Percentiles rank a stretch among this genome's conserved stretches.
Conservation (phyloP, 2,329 filamentous ascomycete species). For the Fusarium neocosmosporiellum region DNA sequence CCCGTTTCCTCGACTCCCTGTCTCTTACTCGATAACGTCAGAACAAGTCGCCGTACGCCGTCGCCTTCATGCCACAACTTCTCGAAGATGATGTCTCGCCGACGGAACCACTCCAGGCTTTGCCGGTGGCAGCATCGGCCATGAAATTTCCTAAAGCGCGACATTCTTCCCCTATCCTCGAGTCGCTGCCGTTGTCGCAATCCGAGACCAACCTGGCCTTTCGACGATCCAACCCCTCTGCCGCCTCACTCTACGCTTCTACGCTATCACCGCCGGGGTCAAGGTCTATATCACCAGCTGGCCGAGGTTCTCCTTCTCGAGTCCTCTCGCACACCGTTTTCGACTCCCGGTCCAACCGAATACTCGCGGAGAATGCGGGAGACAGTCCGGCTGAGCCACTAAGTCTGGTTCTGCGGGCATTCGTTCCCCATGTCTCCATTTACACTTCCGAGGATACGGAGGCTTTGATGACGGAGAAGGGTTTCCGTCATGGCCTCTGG, state of each 20-base stretch:
- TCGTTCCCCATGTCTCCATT: constrained; percentile 89
- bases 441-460: constrained; percentile 90
- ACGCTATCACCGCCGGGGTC: constrained; percentile 76
- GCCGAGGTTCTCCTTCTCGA: constrained; percentile 67
- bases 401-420: constrained; percentile 81
- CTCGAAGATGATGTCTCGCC: constrained; percentile 69
- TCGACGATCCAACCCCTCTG: constrained; percentile 65
- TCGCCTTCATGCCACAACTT: constrained; percentile 74
- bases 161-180: constrained; percentile 64
- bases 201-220: constrained; percentile 66
- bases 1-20: constrained; percentile 13
- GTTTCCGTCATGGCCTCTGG: constrained; percentile 83
- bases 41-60: constrained; percentile 25
- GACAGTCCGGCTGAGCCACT: constrained; percentile 66
- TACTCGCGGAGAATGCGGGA: constrained; percentile 56
- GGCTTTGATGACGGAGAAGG: constrained; percentile 82
- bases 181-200: constrained; percentile 58
- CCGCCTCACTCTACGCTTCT: constrained; percentile 72
- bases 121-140: constrained; percentile 73
- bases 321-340: constrained; percentile 70
- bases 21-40: constrained; percentile 16
- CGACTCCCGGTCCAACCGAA: constrained; percentile 57
- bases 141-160: constrained; percentile 71
- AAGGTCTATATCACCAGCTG: constrained; percentile 74
- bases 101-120: constrained; percentile 75